Evolutionary conservation across 2,329 filamentous ascomycete genomes (phyloP).

Genomic region (Fusarium vanettenii): DNA sequence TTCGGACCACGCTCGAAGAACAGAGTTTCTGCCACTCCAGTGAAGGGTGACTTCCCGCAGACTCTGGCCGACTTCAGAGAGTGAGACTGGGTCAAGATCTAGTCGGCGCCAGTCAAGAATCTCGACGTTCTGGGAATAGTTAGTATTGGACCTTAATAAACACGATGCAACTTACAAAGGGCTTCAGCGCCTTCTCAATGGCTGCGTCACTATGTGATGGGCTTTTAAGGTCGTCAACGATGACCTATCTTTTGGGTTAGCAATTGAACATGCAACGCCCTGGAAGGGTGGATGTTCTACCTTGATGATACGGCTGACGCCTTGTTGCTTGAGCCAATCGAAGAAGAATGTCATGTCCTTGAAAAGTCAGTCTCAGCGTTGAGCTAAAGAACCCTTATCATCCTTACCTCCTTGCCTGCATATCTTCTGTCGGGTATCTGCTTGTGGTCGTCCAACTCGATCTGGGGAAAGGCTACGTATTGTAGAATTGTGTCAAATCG

Average conservation of each 20-base stretch:
- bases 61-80: background rate
- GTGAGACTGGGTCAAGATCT: background rate
- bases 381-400: accelerated
- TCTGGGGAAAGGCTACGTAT: slow-evolving; percentile 15
- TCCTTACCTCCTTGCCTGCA: slow-evolving; percentile 1
- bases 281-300: background rate
- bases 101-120: slow-evolving; percentile 14
- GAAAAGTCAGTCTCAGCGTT: background rate
- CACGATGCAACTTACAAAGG: background rate
- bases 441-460: background rate
- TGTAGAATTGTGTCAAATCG: slow-evolving; percentile 6
- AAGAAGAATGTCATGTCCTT: slow-evolving; percentile 22
- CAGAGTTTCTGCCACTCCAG: slow-evolving; percentile 19
- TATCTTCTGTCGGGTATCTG: background rate
- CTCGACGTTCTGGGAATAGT: slow-evolving; percentile 1
- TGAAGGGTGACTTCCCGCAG: slow-evolving; percentile 15
- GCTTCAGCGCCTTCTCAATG: slow-evolving; percentile 5
- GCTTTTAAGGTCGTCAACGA: slow-evolving; percentile 14
- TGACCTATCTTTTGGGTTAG: background rate
- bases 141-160: background rate
- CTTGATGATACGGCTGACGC: slow-evolving; percentile 4
- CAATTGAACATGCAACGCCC: accelerated
- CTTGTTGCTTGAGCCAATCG: background rate
- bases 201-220: slow-evolving; percentile 21
- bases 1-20: slow-evolving; percentile 15